Evolutionary conservation across 2,329 filamentous ascomycete species (phyloP), one percentile per base, ranked within the genome.

Genomic region (Knufia petricola): DNA sequence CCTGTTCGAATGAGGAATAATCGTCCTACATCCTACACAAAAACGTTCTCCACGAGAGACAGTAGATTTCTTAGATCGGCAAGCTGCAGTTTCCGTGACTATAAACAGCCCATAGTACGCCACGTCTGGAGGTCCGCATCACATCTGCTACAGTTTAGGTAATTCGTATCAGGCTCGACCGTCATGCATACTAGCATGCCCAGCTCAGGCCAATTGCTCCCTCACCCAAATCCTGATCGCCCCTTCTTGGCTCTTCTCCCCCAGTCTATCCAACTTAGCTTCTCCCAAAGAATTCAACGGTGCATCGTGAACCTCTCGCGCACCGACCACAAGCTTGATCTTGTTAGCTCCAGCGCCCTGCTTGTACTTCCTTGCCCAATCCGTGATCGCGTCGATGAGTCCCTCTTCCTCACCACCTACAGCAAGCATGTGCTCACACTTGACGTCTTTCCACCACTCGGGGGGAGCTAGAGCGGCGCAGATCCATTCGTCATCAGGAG

Each of bases 391-490:
- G 45, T 59, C 57, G 20, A 53, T 4, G 21, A 57, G 31, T n/a
- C 52, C 26, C 46, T 59, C 56, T 36, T 57, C 47, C n/a, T 28
- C 30, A 8, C 57, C 57, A 3, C 40, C 43, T n/a, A 49, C 39
- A 31, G 38, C 50, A 32, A 59, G 44, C 3, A 55, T 30, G 3
- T 57, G 50, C 36, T 56, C 55, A 15, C 54, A 56, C 32, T 49
- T 55, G 15, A 52, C 23, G 32, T 59, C 50, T 36, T 52, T 55
- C 55, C 55, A 59, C 53, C 55, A 56, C 13, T 53, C 52, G 7
- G 51, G 51, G 3, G 49, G 45, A 13, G 50, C 54, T 15, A 40
- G 12, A 23, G 49, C 47, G 12, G 49, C 46, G 4, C 46, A 44
- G 15, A 48, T 49, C 21, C 48, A 55, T 19, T 53, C 50, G 30